Conservation (phyloP, 1,284 basidiomycete species). For the Xerocomus nothofagi region DNA sequence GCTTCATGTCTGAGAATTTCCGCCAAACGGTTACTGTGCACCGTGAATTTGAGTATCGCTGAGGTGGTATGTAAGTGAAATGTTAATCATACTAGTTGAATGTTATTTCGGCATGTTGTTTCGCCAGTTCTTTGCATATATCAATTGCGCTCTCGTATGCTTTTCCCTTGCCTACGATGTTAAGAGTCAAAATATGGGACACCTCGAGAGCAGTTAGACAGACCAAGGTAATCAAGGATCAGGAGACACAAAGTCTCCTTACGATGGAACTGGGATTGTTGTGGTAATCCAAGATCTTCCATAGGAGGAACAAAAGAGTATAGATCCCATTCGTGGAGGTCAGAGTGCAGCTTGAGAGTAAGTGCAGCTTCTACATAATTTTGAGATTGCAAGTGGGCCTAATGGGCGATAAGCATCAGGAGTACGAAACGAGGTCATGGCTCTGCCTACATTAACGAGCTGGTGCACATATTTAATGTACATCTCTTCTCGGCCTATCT, state of each 20-base stretch:
- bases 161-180: constrained; percentile 78
- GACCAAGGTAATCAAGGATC: constrained; percentile 86
- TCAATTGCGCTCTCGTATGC: constrained; percentile 95
- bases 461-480: constrained; percentile 96
- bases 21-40: constrained; percentile 66
- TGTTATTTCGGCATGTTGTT: constrained; percentile 82
- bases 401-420: constrained; percentile 13
- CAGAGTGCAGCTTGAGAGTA: constrained; percentile 90
- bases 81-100: constrained; percentile 79
- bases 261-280: constrained; percentile 91
- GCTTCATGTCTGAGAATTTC: constrained; percentile 88
- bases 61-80: constrained; percentile 7
- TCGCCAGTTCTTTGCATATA: constrained; percentile 87
- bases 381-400: constrained; percentile 85
- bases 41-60: constrained; percentile 10
- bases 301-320: constrained; percentile 80
- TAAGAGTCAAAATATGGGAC: constrained; percentile 5
- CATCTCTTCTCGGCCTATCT: constrained; percentile 85
- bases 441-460: constrained; percentile 73
- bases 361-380: constrained; percentile 93
- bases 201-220: constrained; percentile 22
- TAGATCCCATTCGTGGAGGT: constrained; percentile 88
- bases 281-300: constrained; percentile 84
- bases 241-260: constrained; percentile 89
- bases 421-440: constrained; percentile 1